A percentile compares a stretch with the other conserved stretches of the same genome.
phyloP scores from a whole-genome alignment of 2,329 filamentous ascomycete species.

The Colletotrichum kahawae region DNA sequence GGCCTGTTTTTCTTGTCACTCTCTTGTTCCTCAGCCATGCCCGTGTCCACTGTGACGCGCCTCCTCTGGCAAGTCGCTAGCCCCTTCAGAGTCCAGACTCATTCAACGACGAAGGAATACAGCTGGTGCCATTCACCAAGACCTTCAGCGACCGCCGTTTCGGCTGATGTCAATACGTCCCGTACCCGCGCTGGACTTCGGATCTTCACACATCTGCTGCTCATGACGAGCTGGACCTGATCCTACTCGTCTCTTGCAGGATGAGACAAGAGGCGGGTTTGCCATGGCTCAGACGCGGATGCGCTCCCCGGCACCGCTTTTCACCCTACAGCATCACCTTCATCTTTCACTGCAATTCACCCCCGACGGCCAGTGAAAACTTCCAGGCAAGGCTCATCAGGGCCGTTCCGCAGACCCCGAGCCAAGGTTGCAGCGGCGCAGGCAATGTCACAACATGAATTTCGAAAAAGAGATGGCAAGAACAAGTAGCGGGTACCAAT shows the following conservation, averaged over 20 bases:
- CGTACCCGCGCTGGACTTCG: background rate
- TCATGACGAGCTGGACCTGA: background rate
- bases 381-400: background rate
- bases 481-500: conserved; percentile 9
- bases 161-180: conserved; percentile 4
- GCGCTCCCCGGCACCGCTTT: background rate
- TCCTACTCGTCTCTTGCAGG: background rate
- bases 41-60: conserved; percentile 9
- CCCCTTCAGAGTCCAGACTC: background rate
- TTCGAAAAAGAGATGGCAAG: background rate
- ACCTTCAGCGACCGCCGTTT: background rate
- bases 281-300: background rate
- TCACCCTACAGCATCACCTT: background rate
- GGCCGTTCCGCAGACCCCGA: conserved; percentile 14
- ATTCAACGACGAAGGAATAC: background rate
- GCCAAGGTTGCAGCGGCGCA: background rate
- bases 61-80: background rate
- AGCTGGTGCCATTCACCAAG: background rate
- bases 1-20: background rate
- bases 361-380: background rate
- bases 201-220: background rate
- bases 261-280: conserved; percentile 2
- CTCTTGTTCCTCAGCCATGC: background rate
- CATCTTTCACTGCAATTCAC: background rate
- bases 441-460: background rate